A percentile compares a stretch with the other conserved stretches of the same genome.
phyloP scores from a whole-genome alignment of 441 rosid species.

The Pelargonium fulgidum region DNA sequence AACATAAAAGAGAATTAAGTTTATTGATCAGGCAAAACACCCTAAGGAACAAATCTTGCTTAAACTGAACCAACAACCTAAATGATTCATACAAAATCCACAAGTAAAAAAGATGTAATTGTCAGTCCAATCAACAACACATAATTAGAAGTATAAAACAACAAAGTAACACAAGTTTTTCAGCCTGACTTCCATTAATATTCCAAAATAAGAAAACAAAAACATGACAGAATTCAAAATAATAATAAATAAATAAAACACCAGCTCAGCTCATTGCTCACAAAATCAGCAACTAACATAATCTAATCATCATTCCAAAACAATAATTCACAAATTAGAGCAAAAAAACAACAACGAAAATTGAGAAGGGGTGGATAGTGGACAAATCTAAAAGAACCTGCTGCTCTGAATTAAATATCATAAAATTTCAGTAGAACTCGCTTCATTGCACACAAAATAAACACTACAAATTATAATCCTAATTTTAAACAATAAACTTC shows the following conservation, averaged over 20 bases:
- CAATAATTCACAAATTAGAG: background rate
- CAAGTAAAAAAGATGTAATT: background rate
- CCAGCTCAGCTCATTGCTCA: background rate
- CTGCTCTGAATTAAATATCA: background rate
- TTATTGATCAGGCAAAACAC: constrained; percentile 4
- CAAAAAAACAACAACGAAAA: too few species aligned
- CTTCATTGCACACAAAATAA: background rate
- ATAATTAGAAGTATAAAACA: too few species aligned
- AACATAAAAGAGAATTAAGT: constrained; percentile 2
- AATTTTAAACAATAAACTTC: background rate
- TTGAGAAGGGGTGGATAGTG: too few species aligned
- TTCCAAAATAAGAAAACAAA: too few species aligned
- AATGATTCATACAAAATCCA: background rate
- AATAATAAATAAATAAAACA: background rate
- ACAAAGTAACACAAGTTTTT: too few species aligned
- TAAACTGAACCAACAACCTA: background rate
- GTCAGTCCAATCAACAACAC: too few species aligned
- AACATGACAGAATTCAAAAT: too few species aligned
- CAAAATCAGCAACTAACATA: background rate
- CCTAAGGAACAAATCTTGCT: background rate
- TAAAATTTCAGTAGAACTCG: background rate
- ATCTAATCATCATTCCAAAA: background rate
- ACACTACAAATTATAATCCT: too few species aligned
- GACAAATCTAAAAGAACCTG: background rate
- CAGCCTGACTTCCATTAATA: too few species aligned